Percentiles rank a stretch among this genome's conserved stretches.
Conservation (phyloP, 2,329 filamentous ascomycete genomes). For the Aspergillus sp. region DNA sequence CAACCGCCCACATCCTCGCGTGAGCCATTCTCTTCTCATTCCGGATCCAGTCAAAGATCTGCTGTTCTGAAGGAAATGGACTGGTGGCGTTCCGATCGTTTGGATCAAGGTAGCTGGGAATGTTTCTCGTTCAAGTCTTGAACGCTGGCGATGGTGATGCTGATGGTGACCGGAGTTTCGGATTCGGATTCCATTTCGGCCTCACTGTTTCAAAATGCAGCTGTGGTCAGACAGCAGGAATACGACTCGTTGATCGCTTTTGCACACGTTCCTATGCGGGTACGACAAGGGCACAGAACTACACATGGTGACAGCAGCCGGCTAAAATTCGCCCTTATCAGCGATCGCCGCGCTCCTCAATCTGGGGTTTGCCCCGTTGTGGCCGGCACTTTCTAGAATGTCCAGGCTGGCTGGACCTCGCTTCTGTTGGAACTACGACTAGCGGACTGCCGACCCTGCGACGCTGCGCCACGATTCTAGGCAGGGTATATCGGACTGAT, state of each 20-base stretch:
- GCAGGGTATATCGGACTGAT: neutral
- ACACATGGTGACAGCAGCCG: neutral
- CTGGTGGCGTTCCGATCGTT: neutral
- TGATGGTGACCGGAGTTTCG: neutral
- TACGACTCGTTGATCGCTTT: neutral
- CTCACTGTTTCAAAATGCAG: neutral
- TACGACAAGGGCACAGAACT: neutral
- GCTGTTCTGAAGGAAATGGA: neutral
- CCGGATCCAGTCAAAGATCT: neutral
- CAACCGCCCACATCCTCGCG: neutral
- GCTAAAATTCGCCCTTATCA: neutral
- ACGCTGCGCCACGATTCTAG: neutral
- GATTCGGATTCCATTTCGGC: neutral
- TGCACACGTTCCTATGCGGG: neutral
- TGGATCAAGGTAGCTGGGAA: neutral
- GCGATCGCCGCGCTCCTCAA: neutral
- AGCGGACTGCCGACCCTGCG: too few relatives aligned
- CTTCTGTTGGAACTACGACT: neutral
- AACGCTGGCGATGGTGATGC: neutral
- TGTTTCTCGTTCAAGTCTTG: neutral
- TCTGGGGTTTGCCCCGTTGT: neutral
- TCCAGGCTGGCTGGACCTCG: neutral
- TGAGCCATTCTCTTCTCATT: neutral
- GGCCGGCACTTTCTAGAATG: neutral
- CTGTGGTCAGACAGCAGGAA: neutral